These are phyloP conservation scores for Penicillium odoratum DNA, from an alignment of 495 filamentous ascomycete genomes.

Conservation along the genomic window DNA sequence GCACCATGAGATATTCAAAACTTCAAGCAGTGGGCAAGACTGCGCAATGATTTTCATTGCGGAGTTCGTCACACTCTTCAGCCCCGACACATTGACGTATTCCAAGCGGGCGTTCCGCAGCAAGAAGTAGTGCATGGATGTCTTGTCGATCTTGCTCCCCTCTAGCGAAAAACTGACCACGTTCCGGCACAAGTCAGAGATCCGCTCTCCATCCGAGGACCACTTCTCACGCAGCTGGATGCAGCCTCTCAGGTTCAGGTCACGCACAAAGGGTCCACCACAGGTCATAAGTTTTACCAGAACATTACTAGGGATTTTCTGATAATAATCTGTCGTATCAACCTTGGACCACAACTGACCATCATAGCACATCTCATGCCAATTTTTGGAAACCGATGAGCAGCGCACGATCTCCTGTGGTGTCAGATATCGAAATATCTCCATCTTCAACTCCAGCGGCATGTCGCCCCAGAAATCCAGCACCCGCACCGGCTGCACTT, in stretches of 20 bases:
- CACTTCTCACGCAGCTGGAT: constrained; percentile 78
- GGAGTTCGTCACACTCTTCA: constrained; percentile 76
- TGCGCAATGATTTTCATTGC: constrained; percentile 85
- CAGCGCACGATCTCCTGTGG: constrained; percentile 82
- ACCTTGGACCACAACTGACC: constrained; percentile 88
- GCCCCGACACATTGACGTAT: constrained; percentile 81
- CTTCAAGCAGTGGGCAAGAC: constrained; percentile 77
- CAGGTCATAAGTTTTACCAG: constrained; percentile 81
- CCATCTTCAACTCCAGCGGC: constrained; percentile 78
- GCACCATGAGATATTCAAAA: constrained; percentile 91
- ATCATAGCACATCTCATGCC: constrained; percentile 88
- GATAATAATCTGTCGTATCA: constrained; percentile 85
- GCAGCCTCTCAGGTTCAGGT: constrained; percentile 83
- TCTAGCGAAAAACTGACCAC: constrained; percentile 84
- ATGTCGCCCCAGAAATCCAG: constrained; percentile 80
- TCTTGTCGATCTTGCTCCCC: constrained; percentile 81
- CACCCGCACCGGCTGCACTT: constrained; percentile 37
- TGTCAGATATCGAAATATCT: constrained; percentile 71
- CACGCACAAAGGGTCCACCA: constrained; percentile 85
- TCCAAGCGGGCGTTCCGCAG: constrained; percentile 72
- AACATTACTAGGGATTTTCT: constrained; percentile 77
- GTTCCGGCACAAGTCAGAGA: constrained; percentile 81
- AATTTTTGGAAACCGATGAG: constrained; percentile 76
- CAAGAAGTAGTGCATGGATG: constrained; percentile 77
- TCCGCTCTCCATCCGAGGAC: constrained; percentile 61